These are phyloP conservation scores for Herpetomonas tarakana DNA, from an alignment of 208 protist species.

Conservation along the genomic window DNA sequence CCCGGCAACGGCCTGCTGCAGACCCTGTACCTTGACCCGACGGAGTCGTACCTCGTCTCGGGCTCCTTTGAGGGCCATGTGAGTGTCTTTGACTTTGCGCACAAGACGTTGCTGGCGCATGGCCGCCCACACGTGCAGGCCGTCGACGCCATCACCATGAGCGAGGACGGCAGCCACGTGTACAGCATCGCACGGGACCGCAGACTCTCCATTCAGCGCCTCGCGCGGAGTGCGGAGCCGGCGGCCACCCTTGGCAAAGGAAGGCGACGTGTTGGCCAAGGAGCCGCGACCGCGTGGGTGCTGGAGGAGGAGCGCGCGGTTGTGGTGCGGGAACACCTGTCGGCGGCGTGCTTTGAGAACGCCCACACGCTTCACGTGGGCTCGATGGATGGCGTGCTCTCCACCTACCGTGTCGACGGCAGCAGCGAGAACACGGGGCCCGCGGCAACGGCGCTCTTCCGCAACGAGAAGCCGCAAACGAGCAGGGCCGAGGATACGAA, in stretches of 20 bases:
- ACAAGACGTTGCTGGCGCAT: constrained; percentile 49
- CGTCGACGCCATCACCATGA: constrained; percentile 68
- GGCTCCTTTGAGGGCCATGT: constrained; percentile 86
- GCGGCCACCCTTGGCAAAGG: not conserved
- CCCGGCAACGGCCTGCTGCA: constrained; percentile 56
- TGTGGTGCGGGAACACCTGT: constrained; percentile 80
- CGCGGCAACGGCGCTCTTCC: constrained; percentile 37
- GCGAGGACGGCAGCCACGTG: constrained; percentile 41
- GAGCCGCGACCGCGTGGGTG: not conserved
- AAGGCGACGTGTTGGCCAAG: not conserved
- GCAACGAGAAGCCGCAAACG: constrained; percentile 40
- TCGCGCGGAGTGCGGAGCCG: constrained; percentile 14
- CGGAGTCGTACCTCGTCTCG: constrained; percentile 56
- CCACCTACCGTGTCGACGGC: constrained; percentile 59
- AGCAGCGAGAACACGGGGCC: constrained; percentile 14
- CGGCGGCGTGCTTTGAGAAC: constrained; percentile 56
- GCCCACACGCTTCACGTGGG: constrained; percentile 58
- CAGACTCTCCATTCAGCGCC: constrained; percentile 41
- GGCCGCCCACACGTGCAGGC: constrained; percentile 76
- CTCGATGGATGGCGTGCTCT: constrained; percentile 65
- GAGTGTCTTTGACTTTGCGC: constrained; percentile 77
- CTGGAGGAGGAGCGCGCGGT: constrained; percentile 57
- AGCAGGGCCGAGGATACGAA: constrained; percentile 37
- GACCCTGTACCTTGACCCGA: constrained; percentile 56
- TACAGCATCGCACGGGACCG: constrained; percentile 80